Conservation (phyloP, 129 eudicot species). For the Chrysanthemum seticuspe region DNA sequence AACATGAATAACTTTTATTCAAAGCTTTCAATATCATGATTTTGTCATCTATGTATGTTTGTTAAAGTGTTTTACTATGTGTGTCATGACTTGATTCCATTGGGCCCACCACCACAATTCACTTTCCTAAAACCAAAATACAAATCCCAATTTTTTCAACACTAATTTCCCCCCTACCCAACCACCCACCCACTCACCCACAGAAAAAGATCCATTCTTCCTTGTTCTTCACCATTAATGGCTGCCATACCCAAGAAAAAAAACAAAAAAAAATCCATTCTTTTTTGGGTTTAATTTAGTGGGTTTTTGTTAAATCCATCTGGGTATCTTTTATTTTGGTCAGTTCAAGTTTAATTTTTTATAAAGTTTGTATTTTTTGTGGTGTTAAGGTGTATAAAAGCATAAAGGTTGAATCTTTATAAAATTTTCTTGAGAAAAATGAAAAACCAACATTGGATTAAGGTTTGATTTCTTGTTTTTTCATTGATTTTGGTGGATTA, state of each 20-base stretch:
- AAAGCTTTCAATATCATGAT: conserved; percentile 34
- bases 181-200: conserved; percentile 20
- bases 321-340: conserved; percentile 18
- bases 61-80: neutral
- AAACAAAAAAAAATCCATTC: neutral
- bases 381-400: conserved; percentile 6
- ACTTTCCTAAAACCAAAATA: conserved; percentile 23
- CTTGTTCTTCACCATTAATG: conserved; percentile 30
- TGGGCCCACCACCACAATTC: conserved; percentile 32
- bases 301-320: conserved; percentile 27
- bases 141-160: conserved; percentile 20
- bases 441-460: conserved; percentile 21
- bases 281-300: conserved; percentile 1
- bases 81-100: conserved; percentile 27
- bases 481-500: conserved; percentile 5
- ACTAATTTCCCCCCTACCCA: conserved; percentile 24
- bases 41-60: conserved; percentile 27
- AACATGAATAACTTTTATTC: conserved; percentile 8
- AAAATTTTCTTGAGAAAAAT: conserved; percentile 16
- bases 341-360: conserved; percentile 2
- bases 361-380: neutral
- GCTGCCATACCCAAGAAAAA: conserved; percentile 8
- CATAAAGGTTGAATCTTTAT: conserved; percentile 21
- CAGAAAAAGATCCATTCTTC: conserved; percentile 19
- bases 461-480: conserved; percentile 22